These are phyloP conservation scores for Yamagishiella unicocca DNA, from an alignment of 139 green algal genomes.

Conservation along the genomic window DNA sequence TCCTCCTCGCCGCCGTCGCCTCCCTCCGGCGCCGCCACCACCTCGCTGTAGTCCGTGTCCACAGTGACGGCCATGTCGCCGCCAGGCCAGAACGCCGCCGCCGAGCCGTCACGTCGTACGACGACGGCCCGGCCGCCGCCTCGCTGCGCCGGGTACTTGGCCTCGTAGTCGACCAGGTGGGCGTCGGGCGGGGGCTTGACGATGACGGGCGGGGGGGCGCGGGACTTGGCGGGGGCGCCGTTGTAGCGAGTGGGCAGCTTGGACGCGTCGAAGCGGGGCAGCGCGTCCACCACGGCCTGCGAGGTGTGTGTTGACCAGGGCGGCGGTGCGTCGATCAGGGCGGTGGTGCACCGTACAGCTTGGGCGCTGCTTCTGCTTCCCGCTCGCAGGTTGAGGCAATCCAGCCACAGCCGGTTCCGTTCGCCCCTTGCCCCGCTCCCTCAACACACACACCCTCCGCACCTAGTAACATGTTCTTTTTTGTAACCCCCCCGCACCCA, in stretches of 20 bases:
- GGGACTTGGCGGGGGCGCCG: not conserved
- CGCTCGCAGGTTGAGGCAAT: too few relatives aligned
- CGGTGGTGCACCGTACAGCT: too few relatives aligned
- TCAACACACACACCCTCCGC: too few relatives aligned
- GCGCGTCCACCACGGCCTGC: constrained; percentile 43
- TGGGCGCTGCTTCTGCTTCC: too few relatives aligned
- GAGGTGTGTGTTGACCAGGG: too few relatives aligned
- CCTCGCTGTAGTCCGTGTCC: constrained; percentile 45
- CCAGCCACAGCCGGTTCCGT: too few relatives aligned
- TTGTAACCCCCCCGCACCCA: too few relatives aligned
- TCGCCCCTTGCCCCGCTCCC: too few relatives aligned
- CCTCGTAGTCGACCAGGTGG: not conserved
- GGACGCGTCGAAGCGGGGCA: constrained; percentile 31
- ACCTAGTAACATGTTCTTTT: too few relatives aligned
- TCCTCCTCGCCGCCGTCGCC: not conserved
- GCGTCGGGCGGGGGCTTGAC: constrained; percentile 26
- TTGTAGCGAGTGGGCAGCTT: constrained; percentile 40
- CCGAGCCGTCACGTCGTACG: constrained; percentile 49
- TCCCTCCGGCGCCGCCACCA: not conserved
- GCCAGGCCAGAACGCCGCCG: constrained; percentile 48
- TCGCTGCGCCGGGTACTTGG: constrained; percentile 5
- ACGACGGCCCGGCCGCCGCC: constrained; percentile 39
- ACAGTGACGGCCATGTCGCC: constrained; percentile 55
- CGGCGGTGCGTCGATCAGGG: too few relatives aligned
- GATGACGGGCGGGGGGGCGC: not conserved